Evolutionary conservation across 345 rosid species (phyloP).

Genomic region (Luvunga scandens): DNA sequence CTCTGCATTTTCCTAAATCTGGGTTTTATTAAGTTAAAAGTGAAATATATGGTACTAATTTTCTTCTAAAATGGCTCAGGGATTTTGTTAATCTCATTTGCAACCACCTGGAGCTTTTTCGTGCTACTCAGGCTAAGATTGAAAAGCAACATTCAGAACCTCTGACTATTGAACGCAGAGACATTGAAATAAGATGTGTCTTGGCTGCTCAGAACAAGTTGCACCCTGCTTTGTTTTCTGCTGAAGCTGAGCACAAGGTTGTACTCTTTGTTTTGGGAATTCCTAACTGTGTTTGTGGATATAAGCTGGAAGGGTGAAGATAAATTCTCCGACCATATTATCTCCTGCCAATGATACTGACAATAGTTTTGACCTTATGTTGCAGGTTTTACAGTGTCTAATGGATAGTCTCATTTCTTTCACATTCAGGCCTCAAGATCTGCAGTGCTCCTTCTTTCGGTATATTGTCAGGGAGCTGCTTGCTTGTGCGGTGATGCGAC

Average conservation of each 20-base stretch:
- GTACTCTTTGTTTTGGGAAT: slow-evolving; percentile 18
- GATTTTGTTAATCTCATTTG: slow-evolving; percentile 75
- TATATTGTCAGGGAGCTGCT: slow-evolving; percentile 85
- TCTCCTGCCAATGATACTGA: slow-evolving; percentile 7
- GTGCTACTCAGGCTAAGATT: slow-evolving; percentile 68
- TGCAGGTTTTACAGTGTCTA: slow-evolving; percentile 91
- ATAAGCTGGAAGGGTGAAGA: background rate
- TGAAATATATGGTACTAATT: slow-evolving; percentile 29
- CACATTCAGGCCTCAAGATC: slow-evolving; percentile 84
- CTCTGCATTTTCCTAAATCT: slow-evolving; percentile 8
- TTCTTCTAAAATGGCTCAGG: slow-evolving; percentile 53
- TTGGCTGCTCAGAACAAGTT: slow-evolving; percentile 76
- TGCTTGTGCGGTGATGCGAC: slow-evolving; percentile 93
- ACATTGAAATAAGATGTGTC: slow-evolving; percentile 58
- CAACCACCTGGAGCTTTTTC: slow-evolving; percentile 82
- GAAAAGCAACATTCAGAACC: slow-evolving; percentile 43
- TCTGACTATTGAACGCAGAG: slow-evolving; percentile 58
- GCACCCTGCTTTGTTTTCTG: slow-evolving; percentile 94
- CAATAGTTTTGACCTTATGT: slow-evolving; percentile 8
- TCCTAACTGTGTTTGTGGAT: background rate
- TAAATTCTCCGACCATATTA: slow-evolving; percentile 11
- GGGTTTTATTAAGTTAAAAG: slow-evolving; percentile 1
- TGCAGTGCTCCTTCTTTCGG: slow-evolving; percentile 76
- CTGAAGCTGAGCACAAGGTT: slow-evolving; percentile 97
- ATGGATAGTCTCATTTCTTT: slow-evolving; percentile 77